phyloP scores from a whole-genome alignment of 257 asterid genomes.

The Rauvolfia tetraphylla region DNA sequence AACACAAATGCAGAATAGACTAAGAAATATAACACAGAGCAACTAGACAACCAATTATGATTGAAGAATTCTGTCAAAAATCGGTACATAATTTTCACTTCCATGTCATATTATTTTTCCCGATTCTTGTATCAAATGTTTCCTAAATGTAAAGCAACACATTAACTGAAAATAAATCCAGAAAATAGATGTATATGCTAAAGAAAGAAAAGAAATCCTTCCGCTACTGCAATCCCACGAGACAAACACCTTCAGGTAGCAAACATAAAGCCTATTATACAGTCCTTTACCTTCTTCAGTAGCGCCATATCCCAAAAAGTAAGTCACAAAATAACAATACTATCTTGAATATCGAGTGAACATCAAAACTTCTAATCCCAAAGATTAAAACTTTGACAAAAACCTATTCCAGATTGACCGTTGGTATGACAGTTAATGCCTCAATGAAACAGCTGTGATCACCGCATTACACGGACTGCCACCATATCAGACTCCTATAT shows the following conservation, averaged over 20 bases:
- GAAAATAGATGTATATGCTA: background rate
- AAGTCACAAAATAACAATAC: no score
- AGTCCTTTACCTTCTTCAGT: background rate
- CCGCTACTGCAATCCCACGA: background rate
- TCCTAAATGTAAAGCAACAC: background rate
- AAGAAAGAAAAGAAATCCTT: background rate
- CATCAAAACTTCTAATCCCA: background rate
- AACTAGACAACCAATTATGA: background rate
- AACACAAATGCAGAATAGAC: background rate
- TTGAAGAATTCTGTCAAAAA: background rate
- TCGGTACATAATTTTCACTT: background rate
- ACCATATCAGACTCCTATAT: background rate
- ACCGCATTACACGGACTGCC: background rate
- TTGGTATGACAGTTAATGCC: background rate
- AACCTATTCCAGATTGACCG: background rate
- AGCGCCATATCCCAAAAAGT: background rate
- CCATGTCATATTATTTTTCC: background rate
- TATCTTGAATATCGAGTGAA: background rate
- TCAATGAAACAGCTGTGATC: background rate
- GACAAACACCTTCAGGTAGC: background rate
- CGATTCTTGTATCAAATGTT: background rate
- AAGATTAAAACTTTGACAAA: background rate
- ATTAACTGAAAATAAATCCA: background rate
- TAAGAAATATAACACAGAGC: background rate
- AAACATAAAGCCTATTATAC: background rate